Conservation (phyloP, 2,329 filamentous ascomycete genomes). For the Plectosphaerella plurivora region DNA sequence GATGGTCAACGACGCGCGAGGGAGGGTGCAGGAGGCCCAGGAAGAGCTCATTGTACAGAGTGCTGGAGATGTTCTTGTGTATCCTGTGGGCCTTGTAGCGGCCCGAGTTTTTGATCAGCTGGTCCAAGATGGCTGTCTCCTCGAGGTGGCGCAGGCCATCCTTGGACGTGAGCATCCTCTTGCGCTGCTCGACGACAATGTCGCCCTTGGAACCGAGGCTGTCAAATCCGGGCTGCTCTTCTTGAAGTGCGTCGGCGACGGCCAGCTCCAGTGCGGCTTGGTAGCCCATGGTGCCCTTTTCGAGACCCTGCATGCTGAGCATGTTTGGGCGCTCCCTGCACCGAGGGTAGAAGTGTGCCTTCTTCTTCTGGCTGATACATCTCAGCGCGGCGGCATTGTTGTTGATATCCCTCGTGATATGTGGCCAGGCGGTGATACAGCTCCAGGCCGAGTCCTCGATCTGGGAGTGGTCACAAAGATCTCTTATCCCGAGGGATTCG, state of each 20-base stretch:
- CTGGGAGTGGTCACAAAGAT: constrained; percentile 60
- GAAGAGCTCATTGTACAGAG: constrained; percentile 59
- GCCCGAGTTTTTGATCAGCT: constrained; percentile 51
- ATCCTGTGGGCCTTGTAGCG: constrained; percentile 50
- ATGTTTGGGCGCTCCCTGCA: constrained; percentile 64
- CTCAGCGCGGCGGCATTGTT: constrained; percentile 28
- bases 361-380: constrained; percentile 37
- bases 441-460: constrained; percentile 62
- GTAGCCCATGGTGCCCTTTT: constrained; percentile 67
- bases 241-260: constrained; percentile 59
- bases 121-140: constrained; percentile 53
- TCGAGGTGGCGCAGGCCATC: constrained; percentile 53
- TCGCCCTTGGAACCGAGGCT: constrained; percentile 49
- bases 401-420: constrained; percentile 48
- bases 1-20: constrained; percentile 49
- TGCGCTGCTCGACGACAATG: constrained; percentile 52
- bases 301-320: constrained; percentile 67
- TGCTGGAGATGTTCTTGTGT: constrained; percentile 40
- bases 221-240: constrained; percentile 57
- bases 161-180: constrained; percentile 48
- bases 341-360: constrained; percentile 54
- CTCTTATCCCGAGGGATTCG: constrained; percentile 53
- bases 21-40: constrained; percentile 54
- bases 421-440: constrained; percentile 58
- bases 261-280: constrained; percentile 63